A percentile compares a stretch with the other conserved stretches of the same genome.
Conservation (phyloP, 176 grass and related monocot genomes). For the Stipa capillata region DNA sequence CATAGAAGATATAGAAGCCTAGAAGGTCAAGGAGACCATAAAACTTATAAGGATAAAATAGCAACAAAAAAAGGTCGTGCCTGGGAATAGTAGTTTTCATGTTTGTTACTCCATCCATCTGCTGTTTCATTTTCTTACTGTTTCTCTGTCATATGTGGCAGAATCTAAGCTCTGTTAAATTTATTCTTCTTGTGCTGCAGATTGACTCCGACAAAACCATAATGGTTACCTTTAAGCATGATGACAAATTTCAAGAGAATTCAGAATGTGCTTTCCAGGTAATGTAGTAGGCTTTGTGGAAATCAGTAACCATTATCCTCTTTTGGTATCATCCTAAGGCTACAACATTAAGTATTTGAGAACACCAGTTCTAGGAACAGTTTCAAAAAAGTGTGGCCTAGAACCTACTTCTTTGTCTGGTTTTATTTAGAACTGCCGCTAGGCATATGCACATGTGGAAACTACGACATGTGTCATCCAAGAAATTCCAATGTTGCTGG, state of each 20-base stretch:
- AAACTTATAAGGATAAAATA: background rate
- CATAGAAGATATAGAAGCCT: background rate
- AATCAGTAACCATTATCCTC: background rate
- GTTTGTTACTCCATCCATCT: background rate
- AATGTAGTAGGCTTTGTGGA: background rate
- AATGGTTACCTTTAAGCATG: slow-evolving; percentile 88
- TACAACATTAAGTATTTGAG: background rate
- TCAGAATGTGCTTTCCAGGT: slow-evolving; percentile 85
- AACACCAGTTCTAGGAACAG: background rate
- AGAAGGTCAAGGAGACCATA: background rate
- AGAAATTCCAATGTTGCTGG: background rate
- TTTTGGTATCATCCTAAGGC: background rate
- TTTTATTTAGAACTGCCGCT: background rate
- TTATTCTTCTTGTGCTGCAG: slow-evolving; percentile 40
- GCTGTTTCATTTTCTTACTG: background rate
- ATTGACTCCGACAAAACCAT: slow-evolving; percentile 84
- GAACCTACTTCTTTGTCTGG: background rate
- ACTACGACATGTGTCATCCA: background rate
- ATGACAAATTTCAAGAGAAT: slow-evolving; percentile 86
- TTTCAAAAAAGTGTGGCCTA: background rate
- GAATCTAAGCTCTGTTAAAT: background rate
- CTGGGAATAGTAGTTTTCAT: background rate
- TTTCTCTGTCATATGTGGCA: background rate
- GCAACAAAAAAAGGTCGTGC: background rate
- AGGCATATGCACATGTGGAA: background rate